Conservation (phyloP, 176 grass and related monocot species). For the Raddia distichophylla region DNA sequence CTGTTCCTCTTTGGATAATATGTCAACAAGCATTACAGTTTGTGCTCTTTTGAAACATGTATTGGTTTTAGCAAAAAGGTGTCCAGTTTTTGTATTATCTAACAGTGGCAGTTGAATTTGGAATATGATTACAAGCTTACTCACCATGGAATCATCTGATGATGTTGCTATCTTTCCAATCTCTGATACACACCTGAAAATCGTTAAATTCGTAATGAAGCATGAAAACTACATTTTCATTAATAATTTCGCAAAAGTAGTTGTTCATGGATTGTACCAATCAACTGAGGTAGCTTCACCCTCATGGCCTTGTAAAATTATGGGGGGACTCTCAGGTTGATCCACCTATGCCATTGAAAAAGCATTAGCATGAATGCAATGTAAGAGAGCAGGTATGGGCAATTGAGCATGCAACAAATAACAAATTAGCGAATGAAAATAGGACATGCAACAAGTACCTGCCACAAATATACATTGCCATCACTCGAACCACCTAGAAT, state of each 20-base stretch:
- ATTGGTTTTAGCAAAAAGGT: not conserved
- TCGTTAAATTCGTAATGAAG: slow-evolving; percentile 28
- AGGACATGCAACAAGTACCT: slow-evolving; percentile 49
- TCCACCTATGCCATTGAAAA: slow-evolving; percentile 56
- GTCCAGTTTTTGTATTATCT: not conserved
- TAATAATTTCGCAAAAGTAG: not conserved
- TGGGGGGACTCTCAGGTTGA: slow-evolving; percentile 55
- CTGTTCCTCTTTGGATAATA: not conserved
- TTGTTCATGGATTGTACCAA: slow-evolving; percentile 56
- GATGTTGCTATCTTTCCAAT: slow-evolving; percentile 82
- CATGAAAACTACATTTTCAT: slow-evolving; percentile 14
- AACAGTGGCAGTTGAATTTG: not conserved
- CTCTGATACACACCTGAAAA: slow-evolving; percentile 78
- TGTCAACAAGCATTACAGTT: not conserved
- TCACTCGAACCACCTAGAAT: slow-evolving; percentile 91
- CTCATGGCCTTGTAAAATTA: slow-evolving; percentile 73
- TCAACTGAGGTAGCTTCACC: slow-evolving; percentile 88
- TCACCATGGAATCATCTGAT: slow-evolving; percentile 85
- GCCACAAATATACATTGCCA: slow-evolving; percentile 86
- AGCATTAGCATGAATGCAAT: slow-evolving; percentile 9
- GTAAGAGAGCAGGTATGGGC: not conserved
- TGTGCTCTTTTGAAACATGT: not conserved
- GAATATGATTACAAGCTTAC: slow-evolving; percentile 3
- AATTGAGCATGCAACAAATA: not conserved
- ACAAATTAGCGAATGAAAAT: not conserved